phyloP scores from a whole-genome alignment of 768 basidiomycete genomes.

The Hortiboletus flavorubellus region DNA sequence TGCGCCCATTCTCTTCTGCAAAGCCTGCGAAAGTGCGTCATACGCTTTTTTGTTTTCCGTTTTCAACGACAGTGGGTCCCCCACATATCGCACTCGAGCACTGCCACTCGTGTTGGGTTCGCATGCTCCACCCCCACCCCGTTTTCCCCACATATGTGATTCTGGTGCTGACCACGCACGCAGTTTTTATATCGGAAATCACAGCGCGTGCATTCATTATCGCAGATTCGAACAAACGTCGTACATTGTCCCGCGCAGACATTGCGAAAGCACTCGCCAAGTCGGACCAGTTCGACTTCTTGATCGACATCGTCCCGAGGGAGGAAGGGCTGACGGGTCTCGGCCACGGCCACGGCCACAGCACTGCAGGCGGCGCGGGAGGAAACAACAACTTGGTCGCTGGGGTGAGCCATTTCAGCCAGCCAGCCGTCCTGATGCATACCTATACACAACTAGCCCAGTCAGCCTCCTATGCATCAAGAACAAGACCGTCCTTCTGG shows the following conservation, averaged over 20 bases:
- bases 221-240: conserved; percentile 92
- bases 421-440: background rate
- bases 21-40: conserved; percentile 93
- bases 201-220: conserved; percentile 94
- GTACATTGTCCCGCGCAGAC: conserved; percentile 91
- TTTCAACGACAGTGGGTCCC: background rate
- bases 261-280: conserved; percentile 90
- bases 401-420: conserved; percentile 20
- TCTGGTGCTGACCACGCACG: background rate
- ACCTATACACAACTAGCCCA: conserved; percentile 14
- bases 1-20: conserved; percentile 94
- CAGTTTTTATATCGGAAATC: conserved; percentile 97
- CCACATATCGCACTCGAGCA: background rate
- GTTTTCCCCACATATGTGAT: background rate
- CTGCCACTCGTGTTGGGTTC: background rate
- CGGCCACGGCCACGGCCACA: conserved; percentile 20
- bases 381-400: conserved; percentile 20
- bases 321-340: conserved; percentile 51
- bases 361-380: background rate
- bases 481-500: conserved; percentile 24
- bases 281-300: conserved; percentile 95
- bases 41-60: background rate
- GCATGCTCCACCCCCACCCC: background rate
- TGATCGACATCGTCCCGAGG: conserved; percentile 93
- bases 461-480: conserved; percentile 22